Base-by-base conservation (phyloP, 2,329 filamentous ascomycete species). In the Cladosporium sp. region DNA sequence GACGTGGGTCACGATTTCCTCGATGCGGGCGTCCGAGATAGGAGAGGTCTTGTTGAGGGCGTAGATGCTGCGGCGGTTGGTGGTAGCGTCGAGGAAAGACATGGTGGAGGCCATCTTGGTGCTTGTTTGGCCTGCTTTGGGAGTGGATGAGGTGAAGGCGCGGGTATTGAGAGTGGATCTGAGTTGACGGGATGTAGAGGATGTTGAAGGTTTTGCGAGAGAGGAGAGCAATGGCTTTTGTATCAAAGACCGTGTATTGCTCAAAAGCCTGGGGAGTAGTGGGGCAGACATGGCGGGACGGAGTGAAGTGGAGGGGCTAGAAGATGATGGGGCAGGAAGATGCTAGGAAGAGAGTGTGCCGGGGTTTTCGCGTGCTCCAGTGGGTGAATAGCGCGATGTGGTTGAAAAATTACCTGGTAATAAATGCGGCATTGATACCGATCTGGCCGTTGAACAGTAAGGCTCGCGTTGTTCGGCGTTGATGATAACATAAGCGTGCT, bases 11-110 rank as follows among this genome's bases (percentile, higher is more conserved):
- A 74, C 78, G 66, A 91, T 81, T 63, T 86, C 80, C 64, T 80
- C 73, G 70, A 91, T 75, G 64, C 89, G 80, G 49, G 75, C 70
- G 75, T 91, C 89, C 77, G 79, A 72, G 68, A 82, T 78, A 70
- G 86, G 84, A 66, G 85, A 84, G 66, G 72, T 71, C 75, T 83
- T 82, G 77, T 59, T 62, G 50, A 70, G 58, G n/a, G 57, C 55
- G 61, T 70, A 70, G 63, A 69, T 62, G 66, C 81, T 79, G 71
- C 87, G 85, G 68, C 87, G 86, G 69, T 73, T 69, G 74, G 82
- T 80, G 76, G 86, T 69, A 66, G 82, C 78, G 57, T 84, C 75
- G 68, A 89, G 70, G 74, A 89, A 76, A 57, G 75, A 52, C 35
- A 61, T 58, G 34, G 41, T 56, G 61, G 63, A 63, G 46, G 70